Base-by-base conservation (phyloP, 768 basidiomycete species). In the Trametes sanguinea region DNA sequence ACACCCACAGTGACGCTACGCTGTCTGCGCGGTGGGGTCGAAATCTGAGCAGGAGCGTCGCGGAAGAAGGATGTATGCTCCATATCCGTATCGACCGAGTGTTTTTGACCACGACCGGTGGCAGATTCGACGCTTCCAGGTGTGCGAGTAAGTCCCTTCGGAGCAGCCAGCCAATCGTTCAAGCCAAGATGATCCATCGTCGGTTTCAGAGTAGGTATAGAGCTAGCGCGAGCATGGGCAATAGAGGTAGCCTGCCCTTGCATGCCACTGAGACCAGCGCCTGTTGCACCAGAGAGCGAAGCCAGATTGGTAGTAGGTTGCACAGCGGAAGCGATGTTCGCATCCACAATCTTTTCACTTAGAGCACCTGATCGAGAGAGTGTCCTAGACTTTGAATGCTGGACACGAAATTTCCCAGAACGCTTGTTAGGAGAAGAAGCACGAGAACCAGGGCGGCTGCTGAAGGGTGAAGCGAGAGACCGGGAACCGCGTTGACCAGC, bases 381-480 rank as follows among this genome's bases (percentile, higher is more conserved):
- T 1, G 78, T 76, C 13, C 78, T 79, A 0, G 78, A 69, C 64
- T 80, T 78, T 9, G 58, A 58, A 51, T 74, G 75, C 8, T 69
- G 64, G 9, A 70, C 60, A 11, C 65, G 60, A 32, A 57, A 64
- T 45, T 64, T 67, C 59, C 69, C 59, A 10, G 59, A 50, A 17
- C 48, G 29, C 33, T 57, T 57, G 22, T 72, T 73, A 6, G 79
- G 77, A 52, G 79, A 80, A 27, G 76, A 58, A 32, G 71, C 58
- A 45, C 74, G 69, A 54, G 83, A 83, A 39, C 68, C 70, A 16
- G 81, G 79, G 45, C 77, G 76, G 46, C 81, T 81, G 52, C 68
- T 73, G 65, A 82, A 84, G 1, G 83, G 81, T 29, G 80, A 83
- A 10, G 75, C 78, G 27, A 82, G 76, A 17, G 48, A 30, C 22